phyloP scores from a whole-genome alignment of 2,329 filamentous ascomycete species.

The Colletotrichum noveboracense region DNA sequence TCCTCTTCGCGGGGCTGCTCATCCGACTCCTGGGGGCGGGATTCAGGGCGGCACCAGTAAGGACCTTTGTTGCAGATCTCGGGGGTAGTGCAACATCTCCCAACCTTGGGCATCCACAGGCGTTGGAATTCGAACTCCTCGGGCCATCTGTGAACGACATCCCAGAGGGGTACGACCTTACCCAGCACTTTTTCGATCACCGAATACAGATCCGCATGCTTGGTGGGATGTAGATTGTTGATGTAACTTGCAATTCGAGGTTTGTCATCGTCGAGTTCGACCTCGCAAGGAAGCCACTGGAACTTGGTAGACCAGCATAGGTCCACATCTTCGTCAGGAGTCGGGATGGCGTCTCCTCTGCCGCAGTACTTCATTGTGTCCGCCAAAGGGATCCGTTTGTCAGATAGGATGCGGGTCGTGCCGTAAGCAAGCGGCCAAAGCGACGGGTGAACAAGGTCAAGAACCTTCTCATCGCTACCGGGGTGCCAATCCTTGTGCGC shows the following conservation, averaged over 20 bases:
- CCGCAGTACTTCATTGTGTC: conserved; percentile 39
- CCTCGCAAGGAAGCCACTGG: conserved; percentile 57
- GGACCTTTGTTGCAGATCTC: conserved; percentile 21
- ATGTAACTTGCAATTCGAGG: conserved; percentile 54
- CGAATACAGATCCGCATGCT: conserved; percentile 42
- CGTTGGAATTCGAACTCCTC: conserved; percentile 31
- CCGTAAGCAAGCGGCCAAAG: conserved; percentile 66
- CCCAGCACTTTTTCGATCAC: conserved; percentile 47
- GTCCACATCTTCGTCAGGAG: not conserved
- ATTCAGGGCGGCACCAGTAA: conserved; percentile 20
- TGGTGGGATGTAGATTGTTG: conserved; percentile 56
- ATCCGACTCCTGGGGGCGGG: conserved; percentile 28
- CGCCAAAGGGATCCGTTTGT: conserved; percentile 38
- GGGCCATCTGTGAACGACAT: conserved; percentile 39
- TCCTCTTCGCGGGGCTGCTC: conserved; percentile 25
- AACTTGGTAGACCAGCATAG: conserved; percentile 30
- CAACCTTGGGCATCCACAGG: conserved; percentile 20
- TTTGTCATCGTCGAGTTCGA: conserved; percentile 41
- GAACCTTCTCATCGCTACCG: conserved; percentile 57
- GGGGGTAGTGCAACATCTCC: conserved; percentile 20
- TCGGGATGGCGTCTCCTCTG: conserved; percentile 33
- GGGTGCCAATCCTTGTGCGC: conserved; percentile 66
- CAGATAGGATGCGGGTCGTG: conserved; percentile 37
- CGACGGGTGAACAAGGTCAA: conserved; percentile 69
- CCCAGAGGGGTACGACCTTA: conserved; percentile 50